A percentile compares a stretch with the other conserved stretches of the same genome.
These are phyloP conservation scores for Monascus purpureus DNA, from an alignment of 495 filamentous ascomycete species.

Conservation along the genomic window DNA sequence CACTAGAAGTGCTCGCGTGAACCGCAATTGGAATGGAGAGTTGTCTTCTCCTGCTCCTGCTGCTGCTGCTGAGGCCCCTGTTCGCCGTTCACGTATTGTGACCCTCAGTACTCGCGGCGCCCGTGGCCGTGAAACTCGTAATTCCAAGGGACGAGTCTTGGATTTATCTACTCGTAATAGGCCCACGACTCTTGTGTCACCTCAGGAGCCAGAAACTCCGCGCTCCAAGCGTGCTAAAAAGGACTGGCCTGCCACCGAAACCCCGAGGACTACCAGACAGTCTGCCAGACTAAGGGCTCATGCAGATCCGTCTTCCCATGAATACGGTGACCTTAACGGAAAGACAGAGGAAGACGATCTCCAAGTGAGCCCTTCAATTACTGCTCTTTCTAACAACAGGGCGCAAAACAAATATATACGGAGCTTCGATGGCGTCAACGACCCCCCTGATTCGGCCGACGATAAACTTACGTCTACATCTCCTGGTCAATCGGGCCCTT, in stretches of 20 bases:
- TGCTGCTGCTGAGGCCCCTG: too few species aligned
- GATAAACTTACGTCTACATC: too few species aligned
- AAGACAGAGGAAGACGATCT: neutral
- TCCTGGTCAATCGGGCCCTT: too few species aligned
- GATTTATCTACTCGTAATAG: neutral
- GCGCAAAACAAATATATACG: neutral
- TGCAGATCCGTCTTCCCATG: slow-evolving; percentile 5
- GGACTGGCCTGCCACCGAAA: slow-evolving; percentile 9
- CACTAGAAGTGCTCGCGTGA: slow-evolving; percentile 2
- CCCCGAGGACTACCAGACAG: slow-evolving; percentile 19
- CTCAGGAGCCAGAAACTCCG: slow-evolving; percentile 23
- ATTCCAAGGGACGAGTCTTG: neutral
- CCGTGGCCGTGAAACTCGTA: slow-evolving; percentile 13
- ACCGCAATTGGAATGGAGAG: neutral
- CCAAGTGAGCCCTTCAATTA: neutral
- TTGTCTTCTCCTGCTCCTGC: neutral
- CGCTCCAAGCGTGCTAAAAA: slow-evolving; percentile 14
- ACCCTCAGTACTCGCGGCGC: slow-evolving; percentile 11
- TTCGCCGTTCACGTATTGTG: slow-evolving; percentile 11
- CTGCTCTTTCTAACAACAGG: neutral
- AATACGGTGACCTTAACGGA: slow-evolving; percentile 12
- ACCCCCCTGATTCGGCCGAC: too few species aligned
- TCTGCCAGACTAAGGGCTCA: slow-evolving; percentile 20
- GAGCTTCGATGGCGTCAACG: neutral
- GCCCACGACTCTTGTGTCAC: slow-evolving; percentile 4